Base-by-base conservation (phyloP, 306 rosid species). In the Ormosia emarginata region DNA sequence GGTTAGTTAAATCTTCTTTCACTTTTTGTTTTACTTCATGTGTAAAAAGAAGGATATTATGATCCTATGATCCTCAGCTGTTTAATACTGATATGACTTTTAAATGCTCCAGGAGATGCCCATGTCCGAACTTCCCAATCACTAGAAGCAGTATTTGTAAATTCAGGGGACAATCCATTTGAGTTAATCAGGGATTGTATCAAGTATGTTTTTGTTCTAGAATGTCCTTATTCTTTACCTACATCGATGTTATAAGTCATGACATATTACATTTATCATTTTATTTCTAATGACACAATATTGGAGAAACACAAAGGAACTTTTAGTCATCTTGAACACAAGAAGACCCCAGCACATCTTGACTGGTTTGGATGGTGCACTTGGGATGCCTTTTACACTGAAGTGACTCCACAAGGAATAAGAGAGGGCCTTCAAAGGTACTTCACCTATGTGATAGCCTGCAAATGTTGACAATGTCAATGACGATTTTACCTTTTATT, bases 281-380 rank as follows among this genome's bases (percentile, higher is more conserved):
- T 63, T 55, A 30, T 47, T 44, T 46, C 49, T 7, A 18, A 47
- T 81, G 43, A 32, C 75, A 77, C 52, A 93, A 78, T 90, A 64
- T 85, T 91, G 81, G 97, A 84, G 82, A 89, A 89, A 89, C 86
- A 79, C 81, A 90, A 84, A 80, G 86, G 90, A 64, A 85, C 92
- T 61, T 91, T 91, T 74, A 55, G 82, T 55, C 90, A 85, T 61
- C 67, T 87, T 47, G 90, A 91, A 44, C 86, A 75, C 84, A 94
- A 94, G 79, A 86, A 89, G 81, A 67, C 66, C n/a, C 94, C 98
- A 34, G 18, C 85, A 36, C 90, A 87, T 76, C 64, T 90, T 63
- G 91, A 94, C 70, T 90, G 82, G 91, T 94, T 94, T 86, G 98
- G 98, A 74, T 92, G 98, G 97, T 92, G 93, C 85, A 94, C 94